These are phyloP conservation scores for Aspergillus intermedius DNA, from an alignment of 2,329 filamentous ascomycete genomes.

Conservation along the genomic window DNA sequence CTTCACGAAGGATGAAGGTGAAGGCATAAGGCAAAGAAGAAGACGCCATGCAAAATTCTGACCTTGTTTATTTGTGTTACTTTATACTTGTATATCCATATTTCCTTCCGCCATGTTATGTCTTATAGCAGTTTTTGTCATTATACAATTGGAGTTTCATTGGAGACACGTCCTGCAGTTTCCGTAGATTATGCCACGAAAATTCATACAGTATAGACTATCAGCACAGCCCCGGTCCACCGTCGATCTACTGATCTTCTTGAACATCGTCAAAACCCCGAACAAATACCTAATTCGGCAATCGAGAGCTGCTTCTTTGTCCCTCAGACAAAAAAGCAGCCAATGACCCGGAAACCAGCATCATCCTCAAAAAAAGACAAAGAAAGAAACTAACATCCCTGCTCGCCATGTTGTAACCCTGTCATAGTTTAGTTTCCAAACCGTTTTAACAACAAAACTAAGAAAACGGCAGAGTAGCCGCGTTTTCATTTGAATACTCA, in stretches of 20 bases:
- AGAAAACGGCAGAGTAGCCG: too few relatives aligned
- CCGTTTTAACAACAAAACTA: too few relatives aligned
- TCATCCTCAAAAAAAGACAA: not conserved
- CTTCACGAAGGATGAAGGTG: conserved; percentile 11
- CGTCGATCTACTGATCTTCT: too few relatives aligned
- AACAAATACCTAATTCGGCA: not conserved
- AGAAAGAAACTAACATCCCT: too few relatives aligned
- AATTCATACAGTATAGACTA: not conserved
- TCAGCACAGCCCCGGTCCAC: not conserved
- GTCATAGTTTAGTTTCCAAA: too few relatives aligned
- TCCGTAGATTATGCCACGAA: not conserved
- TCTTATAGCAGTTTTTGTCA: conserved; percentile 19
- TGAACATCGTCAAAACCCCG: not conserved
- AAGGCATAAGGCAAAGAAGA: conserved; percentile 9
- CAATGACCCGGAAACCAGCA: not conserved
- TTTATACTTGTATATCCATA: conserved; percentile 35
- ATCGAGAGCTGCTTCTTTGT: conserved; percentile 5
- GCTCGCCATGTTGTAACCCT: too few relatives aligned
- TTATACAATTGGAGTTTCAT: conserved; percentile 23
- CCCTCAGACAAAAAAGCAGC: not conserved
- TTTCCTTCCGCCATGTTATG: conserved; percentile 20
- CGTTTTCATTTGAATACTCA: too few relatives aligned
- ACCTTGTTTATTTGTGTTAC: conserved; percentile 21
- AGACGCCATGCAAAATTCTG: not conserved
- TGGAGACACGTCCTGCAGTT: conserved; percentile 8